A percentile compares a stretch with the other conserved stretches of the same genome.
These are phyloP conservation scores for Pseudopyricularia cyperi DNA, from an alignment of 2,329 filamentous ascomycete species.

Conservation along the genomic window DNA sequence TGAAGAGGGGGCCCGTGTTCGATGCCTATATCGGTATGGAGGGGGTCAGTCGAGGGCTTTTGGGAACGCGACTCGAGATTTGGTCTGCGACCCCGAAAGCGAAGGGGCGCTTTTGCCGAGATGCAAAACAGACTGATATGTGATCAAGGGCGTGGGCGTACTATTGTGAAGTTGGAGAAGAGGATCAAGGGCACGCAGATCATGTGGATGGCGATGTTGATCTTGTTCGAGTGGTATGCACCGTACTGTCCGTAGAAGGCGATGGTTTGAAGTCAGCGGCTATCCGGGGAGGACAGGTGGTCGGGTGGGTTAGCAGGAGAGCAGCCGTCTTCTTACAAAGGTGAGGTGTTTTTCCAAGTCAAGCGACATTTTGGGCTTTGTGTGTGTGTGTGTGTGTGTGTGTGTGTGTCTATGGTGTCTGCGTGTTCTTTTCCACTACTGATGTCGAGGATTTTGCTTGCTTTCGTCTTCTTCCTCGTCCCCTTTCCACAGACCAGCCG, in stretches of 20 bases:
- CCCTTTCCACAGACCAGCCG: not conserved
- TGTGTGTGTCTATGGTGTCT: not conserved
- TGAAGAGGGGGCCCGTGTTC: constrained; percentile 49
- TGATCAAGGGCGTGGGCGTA: constrained; percentile 20
- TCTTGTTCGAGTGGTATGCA: constrained; percentile 65
- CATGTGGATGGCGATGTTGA: constrained; percentile 71
- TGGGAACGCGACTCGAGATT: not conserved
- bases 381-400: not conserved
- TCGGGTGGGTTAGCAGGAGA: not conserved
- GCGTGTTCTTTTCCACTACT: not conserved
- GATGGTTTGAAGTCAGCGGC: not conserved
- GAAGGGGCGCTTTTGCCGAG: not conserved
- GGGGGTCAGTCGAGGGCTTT: constrained; percentile 6
- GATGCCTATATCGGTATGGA: constrained; percentile 31
- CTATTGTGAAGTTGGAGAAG: constrained; percentile 57
- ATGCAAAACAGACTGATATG: constrained; percentile 14
- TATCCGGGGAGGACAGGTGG: not conserved
- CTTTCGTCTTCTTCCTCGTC: no score
- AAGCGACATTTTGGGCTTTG: constrained; percentile 41
- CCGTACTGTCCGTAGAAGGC: constrained; percentile 50
- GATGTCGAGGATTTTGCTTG: not conserved
- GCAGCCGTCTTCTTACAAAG: constrained; percentile 46
- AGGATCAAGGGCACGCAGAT: constrained; percentile 66
- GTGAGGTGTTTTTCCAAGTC: constrained; percentile 71
- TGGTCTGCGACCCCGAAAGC: no score